phyloP scores from a whole-genome alignment of 345 rosid genomes.

The Clarkia xantiana region DNA sequence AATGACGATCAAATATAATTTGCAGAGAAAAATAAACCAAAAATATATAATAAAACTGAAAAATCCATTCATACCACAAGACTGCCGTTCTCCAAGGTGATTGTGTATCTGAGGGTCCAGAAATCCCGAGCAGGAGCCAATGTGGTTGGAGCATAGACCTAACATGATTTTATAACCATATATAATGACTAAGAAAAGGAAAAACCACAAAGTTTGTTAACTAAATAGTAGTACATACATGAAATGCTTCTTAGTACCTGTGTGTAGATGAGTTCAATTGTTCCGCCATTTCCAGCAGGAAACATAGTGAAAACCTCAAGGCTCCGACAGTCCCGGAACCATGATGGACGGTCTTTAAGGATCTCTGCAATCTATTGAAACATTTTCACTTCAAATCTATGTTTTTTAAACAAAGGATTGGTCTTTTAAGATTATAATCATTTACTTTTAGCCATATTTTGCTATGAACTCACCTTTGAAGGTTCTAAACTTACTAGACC shows the following conservation, averaged over 20 bases:
- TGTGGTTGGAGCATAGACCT: conserved; percentile 95
- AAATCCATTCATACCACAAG: conserved; percentile 56
- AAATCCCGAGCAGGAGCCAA: conserved; percentile 98
- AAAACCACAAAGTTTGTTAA: not conserved
- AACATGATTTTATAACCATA: conserved; percentile 10
- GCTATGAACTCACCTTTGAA: conserved; percentile 38
- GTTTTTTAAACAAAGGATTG: not conserved
- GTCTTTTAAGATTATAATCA: not conserved
- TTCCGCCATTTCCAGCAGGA: conserved; percentile 91
- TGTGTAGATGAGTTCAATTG: conserved; percentile 83
- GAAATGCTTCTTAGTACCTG: conserved; percentile 35
- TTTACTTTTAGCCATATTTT: not conserved
- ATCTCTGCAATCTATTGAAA: conserved; percentile 80
- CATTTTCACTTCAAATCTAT: not conserved
- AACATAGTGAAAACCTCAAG: conserved; percentile 94
- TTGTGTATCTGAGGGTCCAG: conserved; percentile 96
- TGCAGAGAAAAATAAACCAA: not conserved
- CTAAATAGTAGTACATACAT: no score
- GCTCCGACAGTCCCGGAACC: conserved; percentile 99
- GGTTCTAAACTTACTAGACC: conserved; percentile 99
- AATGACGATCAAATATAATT: not conserved
- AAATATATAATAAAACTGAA: not conserved
- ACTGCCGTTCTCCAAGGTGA: conserved; percentile 89
- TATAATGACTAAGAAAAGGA: not conserved
- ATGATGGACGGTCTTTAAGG: conserved; percentile 91